Conservation (phyloP, 2,329 filamentous ascomycete species). For the Calonectria hongkongensis region DNA sequence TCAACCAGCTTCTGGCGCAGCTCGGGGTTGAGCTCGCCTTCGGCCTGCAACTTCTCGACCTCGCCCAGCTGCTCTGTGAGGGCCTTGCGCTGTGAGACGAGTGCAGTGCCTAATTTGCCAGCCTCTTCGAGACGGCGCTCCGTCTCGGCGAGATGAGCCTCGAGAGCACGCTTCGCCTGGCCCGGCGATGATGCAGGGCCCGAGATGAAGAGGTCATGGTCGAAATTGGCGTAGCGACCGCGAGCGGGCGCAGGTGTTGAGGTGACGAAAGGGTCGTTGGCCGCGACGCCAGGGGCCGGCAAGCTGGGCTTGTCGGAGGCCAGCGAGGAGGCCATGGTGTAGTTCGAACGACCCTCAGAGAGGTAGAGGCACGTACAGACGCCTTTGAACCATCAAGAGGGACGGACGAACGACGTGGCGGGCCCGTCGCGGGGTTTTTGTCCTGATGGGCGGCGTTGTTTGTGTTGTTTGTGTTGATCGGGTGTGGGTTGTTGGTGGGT, state of each 20-base stretch:
- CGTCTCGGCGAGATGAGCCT: slow-evolving; percentile 94
- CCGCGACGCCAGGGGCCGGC: slow-evolving; percentile 59
- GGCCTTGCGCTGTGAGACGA: slow-evolving; percentile 91
- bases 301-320: slow-evolving; percentile 65
- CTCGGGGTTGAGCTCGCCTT: slow-evolving; percentile 87
- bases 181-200: slow-evolving; percentile 86
- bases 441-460: slow-evolving; percentile 30
- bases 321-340: slow-evolving; percentile 66
- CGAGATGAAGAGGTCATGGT: slow-evolving; percentile 85
- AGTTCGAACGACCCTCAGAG: slow-evolving; percentile 49
- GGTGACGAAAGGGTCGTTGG: slow-evolving; percentile 76
- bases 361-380: slow-evolving; percentile 51
- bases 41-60: slow-evolving; percentile 84
- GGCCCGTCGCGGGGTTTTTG: slow-evolving; percentile 52
- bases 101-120: slow-evolving; percentile 88
- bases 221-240: slow-evolving; percentile 88
- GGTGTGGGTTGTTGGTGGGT: slow-evolving; percentile 41
- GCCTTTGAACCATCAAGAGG: slow-evolving; percentile 56
- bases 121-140: slow-evolving; percentile 94
- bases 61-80: slow-evolving; percentile 88
- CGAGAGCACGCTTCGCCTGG: slow-evolving; percentile 90
- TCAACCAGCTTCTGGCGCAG: slow-evolving; percentile 88
- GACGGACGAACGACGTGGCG: slow-evolving; percentile 51
- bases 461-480: slow-evolving; percentile 47
- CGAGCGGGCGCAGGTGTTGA: slow-evolving; percentile 66